Conservation (phyloP, 768 basidiomycete genomes). For the Auricularia heimuer region DNA sequence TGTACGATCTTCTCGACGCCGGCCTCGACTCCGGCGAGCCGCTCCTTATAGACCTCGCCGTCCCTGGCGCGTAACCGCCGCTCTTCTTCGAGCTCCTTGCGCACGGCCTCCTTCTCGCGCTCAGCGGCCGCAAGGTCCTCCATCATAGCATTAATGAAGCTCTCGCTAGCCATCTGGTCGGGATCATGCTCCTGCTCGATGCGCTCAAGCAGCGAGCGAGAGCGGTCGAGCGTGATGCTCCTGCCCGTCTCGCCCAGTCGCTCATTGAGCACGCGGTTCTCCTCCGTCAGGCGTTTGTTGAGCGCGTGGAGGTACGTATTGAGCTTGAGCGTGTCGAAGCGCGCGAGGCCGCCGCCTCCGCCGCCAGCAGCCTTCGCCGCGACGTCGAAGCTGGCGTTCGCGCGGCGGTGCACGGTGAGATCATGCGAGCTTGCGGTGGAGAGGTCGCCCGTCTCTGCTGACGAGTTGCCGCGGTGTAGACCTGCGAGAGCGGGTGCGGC, state of each 20-base stretch:
- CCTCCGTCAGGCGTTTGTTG: conserved; percentile 74
- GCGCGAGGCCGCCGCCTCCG: conserved; percentile 55
- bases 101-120: conserved; percentile 36
- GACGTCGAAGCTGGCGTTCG: conserved; percentile 84
- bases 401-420: conserved; percentile 62
- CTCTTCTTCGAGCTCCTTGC: conserved; percentile 44
- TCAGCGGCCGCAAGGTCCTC: conserved; percentile 24
- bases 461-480: conserved; percentile 36
- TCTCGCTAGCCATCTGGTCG: conserved; percentile 24
- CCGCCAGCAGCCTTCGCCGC: conserved; percentile 51
- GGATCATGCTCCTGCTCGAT: conserved; percentile 3
- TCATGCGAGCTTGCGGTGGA: conserved; percentile 86
- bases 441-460: conserved; percentile 37
- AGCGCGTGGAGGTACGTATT: conserved; percentile 81
- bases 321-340: conserved; percentile 78
- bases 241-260: conserved; percentile 24
- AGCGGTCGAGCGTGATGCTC: background rate
- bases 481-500: conserved; percentile 58
- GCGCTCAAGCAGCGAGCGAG: background rate
- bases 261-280: conserved; percentile 61
- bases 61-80: conserved; percentile 49
- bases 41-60: conserved; percentile 58
- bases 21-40: conserved; percentile 61
- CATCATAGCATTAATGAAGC: conserved; percentile 23
- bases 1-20: conserved; percentile 58